Base-by-base conservation (phyloP, 2,329 filamentous ascomycete species). In the Sporothrix variecibatus region DNA sequence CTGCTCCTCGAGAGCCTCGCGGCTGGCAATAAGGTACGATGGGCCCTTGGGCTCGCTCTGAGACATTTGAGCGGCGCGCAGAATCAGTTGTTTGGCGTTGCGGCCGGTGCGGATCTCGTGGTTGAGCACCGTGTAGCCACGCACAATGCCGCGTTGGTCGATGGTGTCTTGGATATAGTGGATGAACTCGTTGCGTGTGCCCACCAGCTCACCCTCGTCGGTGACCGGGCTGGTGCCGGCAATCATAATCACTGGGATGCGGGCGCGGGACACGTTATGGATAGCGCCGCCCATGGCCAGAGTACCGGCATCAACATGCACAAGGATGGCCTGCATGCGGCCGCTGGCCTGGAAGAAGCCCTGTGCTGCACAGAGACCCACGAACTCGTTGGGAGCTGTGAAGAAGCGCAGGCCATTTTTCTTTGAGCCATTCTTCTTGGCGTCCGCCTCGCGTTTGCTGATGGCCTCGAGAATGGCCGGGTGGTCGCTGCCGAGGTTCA, bases 171-270 rank as follows among this genome's bases (percentile, higher is more conserved):
- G 64, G 64, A 67, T 67, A 38, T 67, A 67, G 64, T 67, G 64
- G 64, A 67, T 67, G 64, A 67, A 67, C 64, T 67, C 64, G 64
- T 67, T 67, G 64, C 64, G 64, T 5, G 64, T 28, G 64, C 64
- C 64, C 15, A 17, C 12, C 38, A 67, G 40, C 40, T 67, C 64
- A n/a, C 64, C 64, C 40, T 67, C 64, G 2, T 67, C 64, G 9
- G 64, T 67, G 40, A 67, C 38, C 3, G 64, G 64, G 40, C 64
- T 67, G 1, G 64, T 67, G 4, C 64, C 64, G 15, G 64, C 64
- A 28, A 67, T 67, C 64, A 67, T 67, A n/a, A 67, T 43, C 40
- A 67, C 64, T 3, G 64, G 64, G 38, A 46, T 67, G 64, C 64
- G 64, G 2, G 64, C 38, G 20, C 64, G 64, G 38, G 64, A 67